Evolutionary conservation across 345 rosid genomes (phyloP).

Genomic region (Murraya koenigii): DNA sequence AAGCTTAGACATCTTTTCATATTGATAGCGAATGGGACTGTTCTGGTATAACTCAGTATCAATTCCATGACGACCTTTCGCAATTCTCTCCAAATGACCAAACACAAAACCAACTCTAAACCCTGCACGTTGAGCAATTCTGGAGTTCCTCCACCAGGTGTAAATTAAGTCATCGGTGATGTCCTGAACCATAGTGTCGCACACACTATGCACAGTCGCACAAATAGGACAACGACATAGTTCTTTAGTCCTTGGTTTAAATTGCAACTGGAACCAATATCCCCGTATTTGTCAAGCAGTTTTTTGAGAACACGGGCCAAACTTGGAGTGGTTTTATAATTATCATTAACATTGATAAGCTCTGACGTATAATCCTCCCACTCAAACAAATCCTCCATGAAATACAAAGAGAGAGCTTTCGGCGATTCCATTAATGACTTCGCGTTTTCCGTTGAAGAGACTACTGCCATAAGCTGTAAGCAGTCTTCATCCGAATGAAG

Average conservation of each 20-base stretch:
- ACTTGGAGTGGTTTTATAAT: too few species aligned
- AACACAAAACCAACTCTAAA: background rate
- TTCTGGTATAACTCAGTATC: too few species aligned
- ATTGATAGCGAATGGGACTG: background rate
- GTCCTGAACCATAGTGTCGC: background rate
- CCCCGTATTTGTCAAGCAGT: background rate
- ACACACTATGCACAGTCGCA: background rate
- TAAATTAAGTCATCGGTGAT: background rate
- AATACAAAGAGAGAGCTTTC: too few species aligned
- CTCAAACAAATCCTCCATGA: background rate
- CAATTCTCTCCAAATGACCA: background rate
- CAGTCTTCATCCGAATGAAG: too few species aligned
- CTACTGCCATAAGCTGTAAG: background rate
- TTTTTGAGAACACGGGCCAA: background rate
- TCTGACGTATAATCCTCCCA: background rate
- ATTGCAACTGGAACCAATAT: background rate
- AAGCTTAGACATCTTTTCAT: background rate
- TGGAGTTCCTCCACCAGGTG: background rate
- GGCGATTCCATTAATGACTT: too few species aligned
- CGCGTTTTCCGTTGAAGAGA: accelerated
- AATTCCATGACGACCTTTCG: background rate
- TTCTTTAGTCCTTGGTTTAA: background rate
- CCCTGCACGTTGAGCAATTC: background rate
- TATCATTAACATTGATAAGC: too few species aligned
- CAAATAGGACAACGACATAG: background rate